These are phyloP conservation scores for Podospora appendiculata DNA, from an alignment of 495 filamentous ascomycete genomes.

Conservation along the genomic window DNA sequence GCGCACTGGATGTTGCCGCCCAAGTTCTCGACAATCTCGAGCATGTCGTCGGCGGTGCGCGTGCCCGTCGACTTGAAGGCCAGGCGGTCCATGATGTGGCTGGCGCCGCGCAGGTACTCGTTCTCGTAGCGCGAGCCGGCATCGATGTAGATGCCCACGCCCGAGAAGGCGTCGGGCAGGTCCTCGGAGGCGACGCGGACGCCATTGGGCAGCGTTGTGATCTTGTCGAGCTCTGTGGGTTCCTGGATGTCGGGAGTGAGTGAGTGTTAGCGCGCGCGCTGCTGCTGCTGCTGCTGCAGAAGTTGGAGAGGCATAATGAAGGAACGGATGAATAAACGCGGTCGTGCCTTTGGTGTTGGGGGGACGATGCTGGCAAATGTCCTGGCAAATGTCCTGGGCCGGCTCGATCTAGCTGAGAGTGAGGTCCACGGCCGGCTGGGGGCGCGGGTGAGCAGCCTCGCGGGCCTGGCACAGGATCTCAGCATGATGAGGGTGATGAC, in stretches of 20 bases:
- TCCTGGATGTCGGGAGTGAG: slow-evolving; percentile 48
- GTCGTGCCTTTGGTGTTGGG: slow-evolving; percentile 10
- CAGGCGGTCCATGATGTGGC: slow-evolving; percentile 91
- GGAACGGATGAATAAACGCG: not conserved
- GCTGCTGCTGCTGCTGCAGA: not conserved
- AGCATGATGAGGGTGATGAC: slow-evolving; percentile 19
- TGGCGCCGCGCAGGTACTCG: slow-evolving; percentile 74
- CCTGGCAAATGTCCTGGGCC: not conserved
- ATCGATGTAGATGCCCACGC: slow-evolving; percentile 93
- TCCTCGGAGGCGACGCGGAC: slow-evolving; percentile 92
- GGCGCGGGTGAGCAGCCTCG: slow-evolving; percentile 15
- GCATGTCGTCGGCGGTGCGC: slow-evolving; percentile 72
- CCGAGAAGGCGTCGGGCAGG: slow-evolving; percentile 89
- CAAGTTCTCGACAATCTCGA: slow-evolving; percentile 75
- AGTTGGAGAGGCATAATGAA: not conserved
- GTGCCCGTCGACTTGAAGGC: slow-evolving; percentile 89
- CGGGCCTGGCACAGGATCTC: slow-evolving; percentile 13
- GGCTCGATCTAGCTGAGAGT: not conserved
- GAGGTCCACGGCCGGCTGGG: slow-evolving; percentile 9
- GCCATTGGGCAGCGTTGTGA: slow-evolving; percentile 89
- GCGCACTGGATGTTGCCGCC: slow-evolving; percentile 96
- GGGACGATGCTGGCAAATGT: slow-evolving; percentile 5
- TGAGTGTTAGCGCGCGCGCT: slow-evolving; percentile 1
- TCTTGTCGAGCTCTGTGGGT: slow-evolving; percentile 76
- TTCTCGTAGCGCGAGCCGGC: slow-evolving; percentile 94